Conservation (phyloP, 352 stramenopile species). For the Phytophthora ramorum region DNA sequence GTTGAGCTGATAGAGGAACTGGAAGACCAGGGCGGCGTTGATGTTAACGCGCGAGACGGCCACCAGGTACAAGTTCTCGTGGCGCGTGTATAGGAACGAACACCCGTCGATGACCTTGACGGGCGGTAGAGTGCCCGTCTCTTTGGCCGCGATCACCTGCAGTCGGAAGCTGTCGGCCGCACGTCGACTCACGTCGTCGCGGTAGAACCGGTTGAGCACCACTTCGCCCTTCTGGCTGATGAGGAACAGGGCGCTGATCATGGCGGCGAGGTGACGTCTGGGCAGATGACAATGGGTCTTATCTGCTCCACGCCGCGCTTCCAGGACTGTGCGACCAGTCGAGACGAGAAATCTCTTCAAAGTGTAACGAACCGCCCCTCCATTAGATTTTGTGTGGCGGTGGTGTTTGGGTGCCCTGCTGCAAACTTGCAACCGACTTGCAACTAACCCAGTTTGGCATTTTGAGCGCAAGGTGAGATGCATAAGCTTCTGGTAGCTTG, state of each 20-base stretch:
- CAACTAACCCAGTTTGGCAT: too few species aligned
- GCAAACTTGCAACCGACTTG: too few species aligned
- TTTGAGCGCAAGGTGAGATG: too few species aligned
- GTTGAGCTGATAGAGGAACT: constrained; percentile 97
- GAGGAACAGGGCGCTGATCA: constrained; percentile 86
- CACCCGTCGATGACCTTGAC: constrained; percentile 97
- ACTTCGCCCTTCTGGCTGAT: constrained; percentile 87
- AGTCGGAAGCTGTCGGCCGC: constrained; percentile 75
- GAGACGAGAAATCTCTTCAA: constrained; percentile 16
- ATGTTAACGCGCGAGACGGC: constrained; percentile 97
- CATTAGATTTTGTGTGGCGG: constrained; percentile 11
- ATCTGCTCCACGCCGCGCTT: constrained; percentile 32
- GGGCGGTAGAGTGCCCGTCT: constrained; percentile 94
- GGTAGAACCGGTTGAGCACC: constrained; percentile 85
- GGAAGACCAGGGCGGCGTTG: constrained; percentile 96
- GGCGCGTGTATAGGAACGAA: constrained; percentile 97
- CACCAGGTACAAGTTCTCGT: constrained; percentile 98
- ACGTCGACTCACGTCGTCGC: constrained; percentile 78
- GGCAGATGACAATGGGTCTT: constrained; percentile 4
- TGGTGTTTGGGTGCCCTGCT: neutral
- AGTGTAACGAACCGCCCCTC: constrained; percentile 23
- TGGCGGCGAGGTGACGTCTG: constrained; percentile 13
- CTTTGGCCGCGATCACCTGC: constrained; percentile 96
- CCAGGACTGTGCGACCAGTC: constrained; percentile 33
- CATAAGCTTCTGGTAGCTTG: too few species aligned